Conservation (phyloP, 2,329 filamentous ascomycete species). For the Colletotrichum higginsianum region DNA sequence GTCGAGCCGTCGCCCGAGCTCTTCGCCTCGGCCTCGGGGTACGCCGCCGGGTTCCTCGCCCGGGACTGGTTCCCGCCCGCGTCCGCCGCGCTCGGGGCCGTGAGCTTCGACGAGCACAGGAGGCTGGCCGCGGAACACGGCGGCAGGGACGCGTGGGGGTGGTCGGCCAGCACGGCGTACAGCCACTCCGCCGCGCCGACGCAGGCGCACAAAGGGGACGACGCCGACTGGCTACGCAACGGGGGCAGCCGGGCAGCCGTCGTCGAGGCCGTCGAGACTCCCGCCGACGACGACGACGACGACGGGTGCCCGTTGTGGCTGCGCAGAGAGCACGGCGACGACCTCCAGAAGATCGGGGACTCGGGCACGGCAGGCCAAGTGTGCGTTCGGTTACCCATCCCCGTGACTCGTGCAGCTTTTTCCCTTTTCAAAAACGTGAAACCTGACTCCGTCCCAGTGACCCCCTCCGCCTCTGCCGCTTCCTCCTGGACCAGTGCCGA, state of each 20-base stretch:
- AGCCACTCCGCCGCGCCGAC: conserved; percentile 59
- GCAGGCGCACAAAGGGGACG: conserved; percentile 55
- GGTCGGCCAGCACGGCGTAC: conserved; percentile 69
- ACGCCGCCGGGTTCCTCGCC: conserved; percentile 81
- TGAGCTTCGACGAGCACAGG: conserved; percentile 80
- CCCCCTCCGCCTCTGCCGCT: conserved; percentile 76
- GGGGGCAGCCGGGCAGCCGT: conserved; percentile 74
- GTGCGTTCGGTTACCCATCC: conserved; percentile 58
- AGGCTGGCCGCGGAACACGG: conserved; percentile 72
- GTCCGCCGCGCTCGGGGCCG: conserved; percentile 70
- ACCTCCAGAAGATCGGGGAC: conserved; percentile 73
- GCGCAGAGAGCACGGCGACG: conserved; percentile 66
- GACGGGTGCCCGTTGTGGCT: conserved; percentile 69
- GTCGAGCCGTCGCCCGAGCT: conserved; percentile 67
- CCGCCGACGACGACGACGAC: conserved; percentile 45
- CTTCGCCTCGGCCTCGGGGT: conserved; percentile 82
- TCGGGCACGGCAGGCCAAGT: conserved; percentile 75
- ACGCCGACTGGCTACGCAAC: conserved; percentile 77
- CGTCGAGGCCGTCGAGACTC: conserved; percentile 55
- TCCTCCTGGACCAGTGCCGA: conserved; percentile 72
- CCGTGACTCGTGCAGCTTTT: background rate
- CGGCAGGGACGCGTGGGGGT: conserved; percentile 69
- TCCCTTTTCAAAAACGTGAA: background rate
- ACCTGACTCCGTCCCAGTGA: conserved; percentile 62
- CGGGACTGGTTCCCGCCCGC: conserved; percentile 78